phyloP scores from a whole-genome alignment of 441 rosid species.

The Viola pubescens region DNA sequence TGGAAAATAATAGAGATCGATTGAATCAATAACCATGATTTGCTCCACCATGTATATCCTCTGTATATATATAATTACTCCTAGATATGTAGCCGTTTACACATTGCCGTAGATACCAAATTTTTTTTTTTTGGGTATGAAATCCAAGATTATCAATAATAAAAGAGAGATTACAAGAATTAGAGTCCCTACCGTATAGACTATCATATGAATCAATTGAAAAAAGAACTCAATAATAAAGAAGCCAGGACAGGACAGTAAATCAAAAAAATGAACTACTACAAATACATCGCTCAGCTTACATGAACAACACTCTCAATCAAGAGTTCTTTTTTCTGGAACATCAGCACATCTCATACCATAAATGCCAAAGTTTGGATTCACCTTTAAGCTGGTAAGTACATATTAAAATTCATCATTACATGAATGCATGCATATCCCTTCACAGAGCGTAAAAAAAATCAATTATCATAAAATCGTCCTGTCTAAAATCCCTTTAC shows the following conservation, averaged over 20 bases:
- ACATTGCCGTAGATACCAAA: no score
- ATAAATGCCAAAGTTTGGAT: conserved; percentile 14
- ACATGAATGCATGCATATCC: conserved; percentile 22
- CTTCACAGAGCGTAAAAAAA: conserved; percentile 7
- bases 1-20: no score
- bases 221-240: no score
- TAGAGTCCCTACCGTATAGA: no score
- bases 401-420: conserved; percentile 23
- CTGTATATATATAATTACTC: no score
- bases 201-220: no score
- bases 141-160: no score
- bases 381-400: conserved; percentile 21
- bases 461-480: conserved; percentile 23
- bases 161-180: no score
- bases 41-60: no score
- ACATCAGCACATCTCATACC: conserved; percentile 19
- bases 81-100: no score
- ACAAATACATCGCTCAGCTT: conserved; percentile 16
- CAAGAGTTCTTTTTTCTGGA: conserved; percentile 16
- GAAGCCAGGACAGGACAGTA: not conserved
- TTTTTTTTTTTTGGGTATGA: no score
- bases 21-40: no score
- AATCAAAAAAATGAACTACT: conserved; percentile 6
- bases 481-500: conserved; percentile 12
- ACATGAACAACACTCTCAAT: conserved; percentile 16